phyloP scores from a whole-genome alignment of 148 eudicot genomes.

The Fagopyrum esculentum region DNA sequence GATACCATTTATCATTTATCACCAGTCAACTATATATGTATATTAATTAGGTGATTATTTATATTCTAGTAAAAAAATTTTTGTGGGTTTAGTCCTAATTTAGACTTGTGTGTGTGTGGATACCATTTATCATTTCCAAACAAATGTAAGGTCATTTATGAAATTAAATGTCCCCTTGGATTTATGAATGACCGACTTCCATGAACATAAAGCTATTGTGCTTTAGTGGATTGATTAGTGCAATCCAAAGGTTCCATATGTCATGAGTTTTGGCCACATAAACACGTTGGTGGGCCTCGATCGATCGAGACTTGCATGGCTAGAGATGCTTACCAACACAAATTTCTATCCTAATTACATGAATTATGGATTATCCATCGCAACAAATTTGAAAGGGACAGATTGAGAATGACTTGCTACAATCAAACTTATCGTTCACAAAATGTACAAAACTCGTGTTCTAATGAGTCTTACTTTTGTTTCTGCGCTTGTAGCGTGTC shows the following conservation, averaged over 20 bases:
- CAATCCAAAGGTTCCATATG: slow-evolving; percentile 4
- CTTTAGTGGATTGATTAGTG: neutral
- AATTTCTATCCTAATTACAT: neutral
- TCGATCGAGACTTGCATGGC: neutral
- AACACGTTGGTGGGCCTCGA: neutral
- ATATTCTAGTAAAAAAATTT: too few species aligned
- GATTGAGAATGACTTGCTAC: neutral
- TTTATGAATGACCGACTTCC: neutral
- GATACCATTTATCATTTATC: too few species aligned
- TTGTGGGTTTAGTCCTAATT: too few species aligned
- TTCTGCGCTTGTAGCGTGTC: neutral
- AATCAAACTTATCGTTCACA: neutral
- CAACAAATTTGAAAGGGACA: neutral
- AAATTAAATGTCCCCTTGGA: neutral
- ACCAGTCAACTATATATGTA: too few species aligned
- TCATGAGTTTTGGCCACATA: neutral
- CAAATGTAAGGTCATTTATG: neutral
- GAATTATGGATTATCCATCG: neutral
- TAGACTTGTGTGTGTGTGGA: too few species aligned
- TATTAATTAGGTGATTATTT: too few species aligned
- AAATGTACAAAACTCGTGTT: neutral
- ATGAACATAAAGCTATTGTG: neutral
- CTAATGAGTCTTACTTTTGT: neutral
- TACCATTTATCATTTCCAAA: too few species aligned
- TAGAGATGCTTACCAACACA: neutral